These are phyloP conservation scores for Malassezia vespertilionis DNA, from an alignment of 1,284 basidiomycete species.

Conservation along the genomic window DNA sequence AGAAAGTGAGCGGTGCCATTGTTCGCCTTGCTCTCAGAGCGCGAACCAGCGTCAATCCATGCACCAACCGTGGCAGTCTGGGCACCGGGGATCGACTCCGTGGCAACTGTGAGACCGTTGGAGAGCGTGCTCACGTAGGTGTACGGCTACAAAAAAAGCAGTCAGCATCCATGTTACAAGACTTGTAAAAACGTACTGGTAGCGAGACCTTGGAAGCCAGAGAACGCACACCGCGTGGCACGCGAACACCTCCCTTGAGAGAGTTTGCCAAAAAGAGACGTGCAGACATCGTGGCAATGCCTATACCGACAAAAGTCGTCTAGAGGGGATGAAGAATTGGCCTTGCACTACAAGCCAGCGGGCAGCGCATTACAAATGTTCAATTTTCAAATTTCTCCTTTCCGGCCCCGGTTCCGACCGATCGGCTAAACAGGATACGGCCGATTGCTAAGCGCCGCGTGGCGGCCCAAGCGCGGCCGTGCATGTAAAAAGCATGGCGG, in stretches of 20 bases:
- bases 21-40: slow-evolving; percentile 84
- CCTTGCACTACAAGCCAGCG: background rate
- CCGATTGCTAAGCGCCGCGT: slow-evolving; percentile 6
- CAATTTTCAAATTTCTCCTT: slow-evolving; percentile 6
- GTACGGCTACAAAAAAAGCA: slow-evolving; percentile 20
- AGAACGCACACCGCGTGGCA: slow-evolving; percentile 10
- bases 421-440: background rate
- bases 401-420: slow-evolving; percentile 17
- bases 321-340: slow-evolving; percentile 12
- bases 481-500: background rate
- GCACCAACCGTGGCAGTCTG: slow-evolving; percentile 96
- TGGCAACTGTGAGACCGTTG: slow-evolving; percentile 47
- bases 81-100: slow-evolving; percentile 78
- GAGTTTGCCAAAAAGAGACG: slow-evolving; percentile 16
- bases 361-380: slow-evolving; percentile 3
- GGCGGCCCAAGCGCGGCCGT: slow-evolving; percentile 5
- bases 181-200: background rate
- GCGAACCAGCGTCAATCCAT: slow-evolving; percentile 96
- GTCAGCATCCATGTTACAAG: background rate
- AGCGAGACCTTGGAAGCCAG: slow-evolving; percentile 12
- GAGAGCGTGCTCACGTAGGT: slow-evolving; percentile 40
- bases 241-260: slow-evolving; percentile 12
- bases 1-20: slow-evolving; percentile 98
- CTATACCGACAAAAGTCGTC: slow-evolving; percentile 7
- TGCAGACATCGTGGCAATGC: slow-evolving; percentile 15